Evolutionary conservation across 352 stramenopile species (phyloP), one percentile per base, ranked within the genome.

Genomic region (Thalassiosira delicatula): DNA sequence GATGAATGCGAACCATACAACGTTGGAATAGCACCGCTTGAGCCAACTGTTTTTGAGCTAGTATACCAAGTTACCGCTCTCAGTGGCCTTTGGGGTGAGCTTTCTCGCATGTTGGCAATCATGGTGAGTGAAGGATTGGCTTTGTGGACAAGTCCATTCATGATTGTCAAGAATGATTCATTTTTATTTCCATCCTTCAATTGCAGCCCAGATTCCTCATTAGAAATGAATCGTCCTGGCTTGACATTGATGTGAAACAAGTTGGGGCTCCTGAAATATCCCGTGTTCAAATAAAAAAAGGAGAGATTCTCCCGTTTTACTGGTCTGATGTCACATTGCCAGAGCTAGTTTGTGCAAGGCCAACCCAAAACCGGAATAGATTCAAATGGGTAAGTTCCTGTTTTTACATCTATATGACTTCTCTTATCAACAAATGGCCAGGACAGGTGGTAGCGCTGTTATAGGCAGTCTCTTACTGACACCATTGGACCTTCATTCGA

Each of bases 241-340:
- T 92, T 32, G 57, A 63, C n/a, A 84, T 93, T 56, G 72, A 92
- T 73, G 49, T 92, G 17, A 93, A 93, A 57, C 89, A 93, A 83
- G 51, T 79, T n/a, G 89, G 89, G 27, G 67, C 78, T 35, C 60
- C 68, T 14, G 82, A 93, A 59, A 44, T 33, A 14, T 85, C 81
- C 46, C 68, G 76, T 35, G 8, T 91, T 9, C 44, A 37, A 14
- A 30, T 93, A 19, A 62, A 65, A 40, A 82, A 76, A 27, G 82
- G 82, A 71, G 72, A 83, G 44, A 60, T 29, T 8, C 32, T 74
- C 27, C 76, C 89, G 25, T 94, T 94, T 69, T 90, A 91, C 70
- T 94, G 89, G 89, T 56, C 72, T 27, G 82, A 92, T 66, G 82
- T 72, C 37, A 75, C 61, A 25, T 67, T 92, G 14, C 89, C 89